phyloP scores from a whole-genome alignment of 305 asterid genomes.

The Fraxinus floribunda region DNA sequence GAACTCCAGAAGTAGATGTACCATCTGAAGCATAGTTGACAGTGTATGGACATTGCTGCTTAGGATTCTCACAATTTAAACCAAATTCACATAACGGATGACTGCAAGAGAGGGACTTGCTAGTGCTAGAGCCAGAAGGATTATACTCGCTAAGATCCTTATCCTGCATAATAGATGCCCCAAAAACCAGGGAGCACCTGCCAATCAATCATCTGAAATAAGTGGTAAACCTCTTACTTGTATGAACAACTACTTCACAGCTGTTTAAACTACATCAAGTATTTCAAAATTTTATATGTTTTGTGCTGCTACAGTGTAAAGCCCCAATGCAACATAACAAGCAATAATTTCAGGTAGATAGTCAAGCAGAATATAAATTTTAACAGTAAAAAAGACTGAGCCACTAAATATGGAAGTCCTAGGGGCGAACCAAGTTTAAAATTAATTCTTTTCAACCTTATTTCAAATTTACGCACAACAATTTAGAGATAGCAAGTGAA shows the following conservation, averaged over 20 bases:
- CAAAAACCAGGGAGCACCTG: constrained; percentile 63
- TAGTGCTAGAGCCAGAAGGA: constrained; percentile 57
- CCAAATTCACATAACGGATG: constrained; percentile 47
- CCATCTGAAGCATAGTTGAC: constrained; percentile 48
- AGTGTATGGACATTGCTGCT: constrained; percentile 51
- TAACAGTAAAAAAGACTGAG: not conserved
- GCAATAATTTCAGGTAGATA: constrained; percentile 6
- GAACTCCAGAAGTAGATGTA: constrained; percentile 58
- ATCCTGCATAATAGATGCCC: constrained; percentile 73
- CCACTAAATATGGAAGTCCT: constrained; percentile 4
- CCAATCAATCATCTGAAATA: constrained; percentile 59
- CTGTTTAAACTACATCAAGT: constrained; percentile 1
- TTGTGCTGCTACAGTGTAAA: constrained; percentile 1
- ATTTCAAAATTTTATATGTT: not conserved
- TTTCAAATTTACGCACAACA: not conserved
- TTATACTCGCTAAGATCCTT: constrained; percentile 55
- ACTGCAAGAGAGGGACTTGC: constrained; percentile 51
- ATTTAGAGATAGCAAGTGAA: constrained; percentile 9
- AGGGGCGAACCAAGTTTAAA: not conserved
- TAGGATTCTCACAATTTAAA: constrained; percentile 39
- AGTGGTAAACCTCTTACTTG: constrained; percentile 43
- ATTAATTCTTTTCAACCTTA: constrained; percentile 9
- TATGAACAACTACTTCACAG: constrained; percentile 24
- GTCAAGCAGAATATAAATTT: not conserved
- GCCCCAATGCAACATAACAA: constrained; percentile 8